These are phyloP conservation scores for Tetracladium setigerum DNA, from an alignment of 495 filamentous ascomycete genomes.

Conservation along the genomic window DNA sequence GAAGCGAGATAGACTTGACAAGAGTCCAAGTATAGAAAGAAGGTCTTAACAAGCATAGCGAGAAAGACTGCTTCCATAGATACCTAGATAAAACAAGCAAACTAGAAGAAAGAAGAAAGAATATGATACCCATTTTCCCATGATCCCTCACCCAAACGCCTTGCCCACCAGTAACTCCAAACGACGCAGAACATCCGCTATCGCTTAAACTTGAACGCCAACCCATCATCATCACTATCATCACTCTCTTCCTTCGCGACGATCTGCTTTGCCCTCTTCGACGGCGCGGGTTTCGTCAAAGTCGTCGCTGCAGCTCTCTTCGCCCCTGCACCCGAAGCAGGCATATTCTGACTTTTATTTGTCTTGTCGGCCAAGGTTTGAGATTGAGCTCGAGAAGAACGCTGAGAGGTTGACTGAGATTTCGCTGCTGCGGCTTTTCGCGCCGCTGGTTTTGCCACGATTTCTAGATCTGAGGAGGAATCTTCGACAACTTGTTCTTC, in stretches of 20 bases:
- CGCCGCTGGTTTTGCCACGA: conserved; percentile 18
- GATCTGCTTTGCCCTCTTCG: conserved; percentile 30
- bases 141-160: background rate
- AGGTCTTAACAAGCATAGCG: too few relatives aligned
- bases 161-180: background rate
- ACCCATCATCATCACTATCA: conserved; percentile 39
- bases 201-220: conserved; percentile 40
- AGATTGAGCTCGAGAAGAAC: conserved; percentile 22
- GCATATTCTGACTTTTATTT: conserved; percentile 17
- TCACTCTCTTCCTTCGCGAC: conserved; percentile 28
- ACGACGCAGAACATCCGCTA: conserved; percentile 5
- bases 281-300: conserved; percentile 27
- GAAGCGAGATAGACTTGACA: too few relatives aligned
- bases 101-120: conserved; percentile 5
- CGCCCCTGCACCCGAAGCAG: conserved; percentile 5
- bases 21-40: too few relatives aligned
- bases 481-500: conserved; percentile 4
- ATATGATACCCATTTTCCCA: conserved; percentile 15
- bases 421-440: conserved; percentile 15
- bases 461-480: conserved; percentile 20
- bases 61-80: background rate
- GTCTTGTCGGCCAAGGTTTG: conserved; percentile 30
- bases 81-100: background rate
- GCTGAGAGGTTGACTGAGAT: conserved; percentile 16
- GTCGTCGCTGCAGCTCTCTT: conserved; percentile 33